Evolutionary conservation across 805 yeast species (phyloP).

Genomic region (Lipomyces kockii): DNA sequence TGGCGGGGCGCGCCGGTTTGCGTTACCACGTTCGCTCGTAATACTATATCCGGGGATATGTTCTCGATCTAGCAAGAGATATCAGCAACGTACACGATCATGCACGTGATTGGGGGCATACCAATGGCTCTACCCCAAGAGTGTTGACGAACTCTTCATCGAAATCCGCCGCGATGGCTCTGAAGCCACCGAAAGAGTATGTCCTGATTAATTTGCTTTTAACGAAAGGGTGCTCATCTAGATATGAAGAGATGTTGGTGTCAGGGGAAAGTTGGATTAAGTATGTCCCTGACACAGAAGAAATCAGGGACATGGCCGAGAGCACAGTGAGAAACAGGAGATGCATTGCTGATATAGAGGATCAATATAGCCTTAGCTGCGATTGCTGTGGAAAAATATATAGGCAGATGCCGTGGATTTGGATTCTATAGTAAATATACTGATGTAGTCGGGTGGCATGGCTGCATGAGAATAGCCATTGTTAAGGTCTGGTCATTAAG

Average conservation of each 20-base stretch:
- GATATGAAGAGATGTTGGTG: slow-evolving; percentile 36
- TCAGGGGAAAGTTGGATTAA: slow-evolving; percentile 43
- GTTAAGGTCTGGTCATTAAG: neutral
- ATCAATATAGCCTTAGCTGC: neutral
- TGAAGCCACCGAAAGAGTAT: slow-evolving; percentile 70
- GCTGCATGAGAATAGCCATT: neutral
- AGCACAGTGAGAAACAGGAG: neutral
- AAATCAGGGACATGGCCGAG: slow-evolving; percentile 16
- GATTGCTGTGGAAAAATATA: neutral
- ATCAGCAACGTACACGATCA: neutral
- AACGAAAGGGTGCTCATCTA: slow-evolving; percentile 52
- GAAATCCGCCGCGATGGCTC: slow-evolving; percentile 70
- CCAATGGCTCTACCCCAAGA: slow-evolving; percentile 59
- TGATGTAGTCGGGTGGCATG: neutral
- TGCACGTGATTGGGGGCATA: slow-evolving; percentile 20
- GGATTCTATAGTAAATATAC: neutral
- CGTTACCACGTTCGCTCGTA: slow-evolving; percentile 54
- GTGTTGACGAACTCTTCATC: slow-evolving; percentile 53
- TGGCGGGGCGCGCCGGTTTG: slow-evolving; percentile 61
- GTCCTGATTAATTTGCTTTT: slow-evolving; percentile 54
- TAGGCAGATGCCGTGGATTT: neutral
- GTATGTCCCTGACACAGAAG: slow-evolving; percentile 26
- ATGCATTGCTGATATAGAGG: neutral
- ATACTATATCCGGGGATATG: slow-evolving; percentile 66
- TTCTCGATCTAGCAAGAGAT: slow-evolving; percentile 54